Conservation (phyloP, 495 filamentous ascomycete genomes). For the Neurospora sp. region DNA sequence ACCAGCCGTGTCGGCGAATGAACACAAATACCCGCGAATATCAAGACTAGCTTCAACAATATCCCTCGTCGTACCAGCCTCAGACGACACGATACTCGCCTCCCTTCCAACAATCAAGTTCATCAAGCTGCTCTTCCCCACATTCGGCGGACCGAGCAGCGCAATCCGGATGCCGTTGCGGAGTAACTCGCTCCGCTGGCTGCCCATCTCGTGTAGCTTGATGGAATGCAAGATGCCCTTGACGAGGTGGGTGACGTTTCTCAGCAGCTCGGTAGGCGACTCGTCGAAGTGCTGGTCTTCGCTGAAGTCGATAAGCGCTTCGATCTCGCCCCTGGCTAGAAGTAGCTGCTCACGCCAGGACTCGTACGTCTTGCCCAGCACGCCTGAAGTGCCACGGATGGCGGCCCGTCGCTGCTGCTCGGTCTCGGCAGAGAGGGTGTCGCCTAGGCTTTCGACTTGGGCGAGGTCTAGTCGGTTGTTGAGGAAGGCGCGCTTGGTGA, state of each 20-base stretch:
- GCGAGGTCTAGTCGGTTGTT: conserved; percentile 78
- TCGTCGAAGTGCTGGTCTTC: conserved; percentile 98
- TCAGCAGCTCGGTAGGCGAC: conserved; percentile 58
- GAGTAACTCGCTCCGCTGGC: conserved; percentile 73
- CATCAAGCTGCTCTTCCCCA: conserved; percentile 86
- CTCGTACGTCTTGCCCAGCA: conserved; percentile 72
- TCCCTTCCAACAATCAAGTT: conserved; percentile 88
- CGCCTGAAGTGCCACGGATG: conserved; percentile 62
- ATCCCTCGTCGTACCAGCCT: conserved; percentile 89
- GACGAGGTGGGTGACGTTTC: conserved; percentile 56
- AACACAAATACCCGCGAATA: conserved; percentile 77
- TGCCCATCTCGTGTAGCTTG: conserved; percentile 57
- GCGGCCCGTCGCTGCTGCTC: conserved; percentile 87
- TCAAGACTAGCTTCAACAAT: conserved; percentile 89
- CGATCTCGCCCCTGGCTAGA: conserved; percentile 77
- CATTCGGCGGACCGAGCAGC: conserved; percentile 85
- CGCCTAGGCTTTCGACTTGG: conserved; percentile 88
- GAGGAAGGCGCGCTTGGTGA: conserved; percentile 85
- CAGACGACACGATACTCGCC: conserved; percentile 84
- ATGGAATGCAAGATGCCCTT: conserved; percentile 49
- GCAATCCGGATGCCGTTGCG: conserved; percentile 78
- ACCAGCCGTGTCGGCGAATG: conserved; percentile 87
- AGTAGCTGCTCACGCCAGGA: conserved; percentile 68
- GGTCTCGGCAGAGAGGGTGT: conserved; percentile 75
- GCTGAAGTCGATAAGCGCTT: conserved; percentile 92